Conservation (phyloP, 2,329 filamentous ascomycete genomes). For the Cytospora schulzeri region DNA sequence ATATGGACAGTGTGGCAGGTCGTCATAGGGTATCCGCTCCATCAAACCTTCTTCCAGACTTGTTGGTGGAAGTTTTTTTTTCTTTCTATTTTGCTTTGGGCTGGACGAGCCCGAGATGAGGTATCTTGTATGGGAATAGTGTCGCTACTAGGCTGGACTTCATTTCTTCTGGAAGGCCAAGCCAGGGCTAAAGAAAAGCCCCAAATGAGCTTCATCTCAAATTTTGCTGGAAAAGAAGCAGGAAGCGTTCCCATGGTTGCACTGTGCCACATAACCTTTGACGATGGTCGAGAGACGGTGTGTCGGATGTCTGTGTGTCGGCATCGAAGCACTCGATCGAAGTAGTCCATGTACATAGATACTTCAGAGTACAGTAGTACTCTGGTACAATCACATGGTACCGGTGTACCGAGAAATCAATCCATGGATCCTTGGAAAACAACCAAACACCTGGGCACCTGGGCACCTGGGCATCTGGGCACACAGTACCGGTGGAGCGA, state of each 20-base stretch:
- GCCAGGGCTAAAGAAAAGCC: background rate
- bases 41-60: background rate
- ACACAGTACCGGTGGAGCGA: no score
- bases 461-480: no score
- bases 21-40: background rate
- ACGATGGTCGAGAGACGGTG: background rate
- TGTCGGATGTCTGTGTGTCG: constrained; percentile 1
- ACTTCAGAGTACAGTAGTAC: no score
- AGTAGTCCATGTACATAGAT: background rate
- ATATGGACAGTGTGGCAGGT: background rate
- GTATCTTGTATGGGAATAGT: constrained; percentile 17
- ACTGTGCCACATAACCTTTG: background rate
- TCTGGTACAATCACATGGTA: no score
- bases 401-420: no score
- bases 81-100: background rate
- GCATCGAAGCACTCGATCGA: background rate
- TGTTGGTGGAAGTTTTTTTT: background rate
- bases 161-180: constrained; percentile 3
- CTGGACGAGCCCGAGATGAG: constrained; percentile 12
- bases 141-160: constrained; percentile 7
- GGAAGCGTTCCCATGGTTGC: background rate
- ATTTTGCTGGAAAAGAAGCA: background rate
- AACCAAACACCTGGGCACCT: no score
- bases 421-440: no score
- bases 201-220: background rate